Evolutionary conservation across 441 rosid species (phyloP).

Genomic region (Raphanus hybrid): DNA sequence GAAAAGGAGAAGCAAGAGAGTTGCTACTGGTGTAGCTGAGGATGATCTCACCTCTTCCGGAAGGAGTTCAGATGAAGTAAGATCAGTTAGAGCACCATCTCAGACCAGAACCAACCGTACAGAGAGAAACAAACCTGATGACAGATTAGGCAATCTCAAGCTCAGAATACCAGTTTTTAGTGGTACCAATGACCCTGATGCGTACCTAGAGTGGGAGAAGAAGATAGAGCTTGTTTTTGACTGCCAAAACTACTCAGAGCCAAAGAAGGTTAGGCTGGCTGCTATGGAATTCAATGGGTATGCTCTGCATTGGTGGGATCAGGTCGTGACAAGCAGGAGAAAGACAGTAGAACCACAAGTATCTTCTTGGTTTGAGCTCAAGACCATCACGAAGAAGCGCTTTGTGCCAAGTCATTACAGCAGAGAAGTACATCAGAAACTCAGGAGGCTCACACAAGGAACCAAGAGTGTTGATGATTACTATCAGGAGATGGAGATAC

Average conservation of each 20-base stretch:
- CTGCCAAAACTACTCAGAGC: not conserved
- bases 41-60: too few relatives aligned
- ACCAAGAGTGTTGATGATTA: not conserved
- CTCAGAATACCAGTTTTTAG: not conserved
- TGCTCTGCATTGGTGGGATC: too few relatives aligned
- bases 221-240: not conserved
- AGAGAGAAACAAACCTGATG: too few relatives aligned
- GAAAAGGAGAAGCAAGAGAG: not conserved
- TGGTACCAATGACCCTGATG: not conserved
- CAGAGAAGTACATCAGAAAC: not conserved
- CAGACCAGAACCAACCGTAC: too few relatives aligned
- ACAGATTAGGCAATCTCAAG: not conserved
- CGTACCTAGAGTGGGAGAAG: not conserved
- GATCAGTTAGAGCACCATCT: too few relatives aligned
- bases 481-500: not conserved
- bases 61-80: too few relatives aligned
- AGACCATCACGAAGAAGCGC: not conserved
- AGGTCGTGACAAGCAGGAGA: not conserved
- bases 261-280: not conserved
- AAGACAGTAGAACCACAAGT: not conserved
- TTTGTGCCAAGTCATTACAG: not conserved
- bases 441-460: too few relatives aligned
- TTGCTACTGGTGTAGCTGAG: not conserved
- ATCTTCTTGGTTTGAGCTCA: not conserved
- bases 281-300: too few relatives aligned